These are phyloP conservation scores for Curvularia lunata DNA, from an alignment of 2,329 filamentous ascomycete genomes.

Conservation along the genomic window DNA sequence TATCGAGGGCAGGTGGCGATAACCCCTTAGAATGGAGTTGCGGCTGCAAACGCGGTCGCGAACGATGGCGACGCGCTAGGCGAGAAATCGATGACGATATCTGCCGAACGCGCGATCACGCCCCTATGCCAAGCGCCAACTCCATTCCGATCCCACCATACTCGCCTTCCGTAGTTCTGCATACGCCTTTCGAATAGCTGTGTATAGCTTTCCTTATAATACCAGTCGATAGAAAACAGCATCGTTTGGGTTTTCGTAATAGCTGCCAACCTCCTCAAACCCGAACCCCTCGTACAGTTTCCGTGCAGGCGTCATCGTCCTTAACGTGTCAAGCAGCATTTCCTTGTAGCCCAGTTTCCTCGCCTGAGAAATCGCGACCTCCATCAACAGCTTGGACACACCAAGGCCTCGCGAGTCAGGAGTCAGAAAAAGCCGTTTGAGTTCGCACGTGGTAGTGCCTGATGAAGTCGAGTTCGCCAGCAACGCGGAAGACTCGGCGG, in stretches of 20 bases:
- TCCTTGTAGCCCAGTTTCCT: constrained; percentile 57
- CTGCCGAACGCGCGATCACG: constrained; percentile 39
- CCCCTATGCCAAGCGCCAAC: constrained; percentile 15
- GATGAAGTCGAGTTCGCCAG: constrained; percentile 12
- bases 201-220: constrained; percentile 14
- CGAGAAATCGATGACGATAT: constrained; percentile 31
- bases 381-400: constrained; percentile 57
- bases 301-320: constrained; percentile 59
- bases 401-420: constrained; percentile 58
- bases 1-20: constrained; percentile 20
- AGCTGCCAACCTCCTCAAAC: constrained; percentile 59
- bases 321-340: constrained; percentile 63
- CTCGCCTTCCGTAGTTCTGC: neutral
- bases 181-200: neutral
- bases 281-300: constrained; percentile 58
- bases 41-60: constrained; percentile 17
- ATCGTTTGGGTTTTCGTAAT: constrained; percentile 62
- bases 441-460: constrained; percentile 53
- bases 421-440: constrained; percentile 64
- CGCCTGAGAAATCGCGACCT: constrained; percentile 55
- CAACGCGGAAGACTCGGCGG: constrained; percentile 7
- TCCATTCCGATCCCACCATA: neutral
- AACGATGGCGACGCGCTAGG: constrained; percentile 34
- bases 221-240: constrained; percentile 60
- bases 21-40: constrained; percentile 12